Evolutionary conservation across 108 stramenopile genomes (phyloP), one percentile per base, ranked within the genome.

Genomic region (Cylindrotheca fusiformis): DNA sequence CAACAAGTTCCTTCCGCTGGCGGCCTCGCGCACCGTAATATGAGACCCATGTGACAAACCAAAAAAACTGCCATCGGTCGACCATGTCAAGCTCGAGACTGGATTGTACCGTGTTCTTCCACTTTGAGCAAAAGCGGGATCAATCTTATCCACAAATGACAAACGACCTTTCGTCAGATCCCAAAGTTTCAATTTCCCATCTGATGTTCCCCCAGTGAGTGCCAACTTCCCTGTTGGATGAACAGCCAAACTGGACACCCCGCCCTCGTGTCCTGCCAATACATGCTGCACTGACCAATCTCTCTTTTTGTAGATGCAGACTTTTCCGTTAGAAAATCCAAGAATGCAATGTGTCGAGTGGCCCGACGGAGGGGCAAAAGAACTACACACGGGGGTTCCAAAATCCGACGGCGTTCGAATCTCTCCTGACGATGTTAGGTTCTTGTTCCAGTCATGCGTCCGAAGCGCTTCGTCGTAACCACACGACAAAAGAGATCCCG

Each of bases 151-250:
- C 19, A 90, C 87, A 71, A 77, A 91, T 3, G 88, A 80, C 55
- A 91, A 60, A 25, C 90, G 76, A 10, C 94, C 94, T 62, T 84
- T 90, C 57, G 87, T 90, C 52, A 95, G 76, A 83, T 95, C 94
- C 94, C 94, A 95, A 1, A 95, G 55, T 32, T 86, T 81, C 17
- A 95, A 62, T 53, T 86, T 91, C 1, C 90, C 90, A 60, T 95
- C 94, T 25, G 56, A 46, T 41, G 65, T 48, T 18, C 89, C 88
- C 26, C 88, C 89, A 30, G 80, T 84, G 47, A 94, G 47, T 20
- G 90, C 93, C 80, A 94, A 63, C 47, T 83, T 83, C 20, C 90
- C 93, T 0, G 90, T 65, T 4, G 93, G 93, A 75, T 94, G 93
- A 10, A 90, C 88, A 0, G 87, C 86, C 21, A 94, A 31, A 32